Conservation (phyloP, 2,329 filamentous ascomycete species). For the Penicillium sp. region DNA sequence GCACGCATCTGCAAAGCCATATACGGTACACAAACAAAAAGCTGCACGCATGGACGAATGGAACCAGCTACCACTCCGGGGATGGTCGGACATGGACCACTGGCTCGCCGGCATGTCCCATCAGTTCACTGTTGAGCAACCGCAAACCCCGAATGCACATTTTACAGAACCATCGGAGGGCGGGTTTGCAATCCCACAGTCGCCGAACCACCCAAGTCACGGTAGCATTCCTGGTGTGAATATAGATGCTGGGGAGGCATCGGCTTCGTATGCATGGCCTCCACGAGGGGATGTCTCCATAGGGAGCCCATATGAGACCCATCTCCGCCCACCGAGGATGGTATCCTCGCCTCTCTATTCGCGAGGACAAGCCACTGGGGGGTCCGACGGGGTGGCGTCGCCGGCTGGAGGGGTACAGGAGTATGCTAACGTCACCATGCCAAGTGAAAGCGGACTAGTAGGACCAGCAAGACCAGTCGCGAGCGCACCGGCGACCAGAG, state of each 20-base stretch:
- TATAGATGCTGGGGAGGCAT: conserved; percentile 7
- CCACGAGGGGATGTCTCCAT: conserved; percentile 10
- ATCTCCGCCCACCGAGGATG: conserved; percentile 10
- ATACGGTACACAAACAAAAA: conserved; percentile 23
- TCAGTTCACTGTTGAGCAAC: conserved; percentile 22
- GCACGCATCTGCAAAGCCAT: conserved; percentile 17
- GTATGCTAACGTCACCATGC: not conserved
- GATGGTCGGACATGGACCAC: conserved; percentile 26
- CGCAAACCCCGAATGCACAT: not conserved
- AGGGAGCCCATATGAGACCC: conserved; percentile 16
- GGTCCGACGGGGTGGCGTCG: conserved; percentile 20
- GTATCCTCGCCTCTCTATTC: conserved; percentile 19
- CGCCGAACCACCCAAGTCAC: conserved; percentile 3
- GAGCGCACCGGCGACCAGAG: conserved; percentile 10
- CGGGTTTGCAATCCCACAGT: conserved; percentile 11
- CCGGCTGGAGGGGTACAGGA: conserved; percentile 7
- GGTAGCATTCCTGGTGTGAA: conserved; percentile 3
- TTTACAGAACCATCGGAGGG: conserved; percentile 2
- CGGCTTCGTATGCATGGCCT: conserved; percentile 15
- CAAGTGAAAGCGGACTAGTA: conserved; percentile 2
- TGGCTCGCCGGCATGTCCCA: conserved; percentile 28
- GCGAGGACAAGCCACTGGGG: conserved; percentile 9
- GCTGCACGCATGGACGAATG: conserved; percentile 32
- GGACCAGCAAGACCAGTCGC: conserved; percentile 5
- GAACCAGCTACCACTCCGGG: conserved; percentile 29